Evolutionary conservation across 2,329 filamentous ascomycete genomes (phyloP).

Genomic region (Bipolaris zeicola): DNA sequence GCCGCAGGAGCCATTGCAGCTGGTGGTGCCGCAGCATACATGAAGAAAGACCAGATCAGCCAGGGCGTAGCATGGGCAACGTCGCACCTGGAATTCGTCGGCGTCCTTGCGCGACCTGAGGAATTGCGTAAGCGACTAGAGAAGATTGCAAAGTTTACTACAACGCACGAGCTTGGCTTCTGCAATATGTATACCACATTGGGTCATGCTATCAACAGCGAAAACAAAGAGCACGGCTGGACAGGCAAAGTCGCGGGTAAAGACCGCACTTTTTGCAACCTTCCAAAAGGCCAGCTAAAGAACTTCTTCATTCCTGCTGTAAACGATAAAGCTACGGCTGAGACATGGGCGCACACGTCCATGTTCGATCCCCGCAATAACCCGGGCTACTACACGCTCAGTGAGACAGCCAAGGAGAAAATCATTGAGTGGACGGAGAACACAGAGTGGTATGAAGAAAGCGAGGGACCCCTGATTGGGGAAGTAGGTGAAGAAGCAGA

Average conservation of each 20-base stretch:
- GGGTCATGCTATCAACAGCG: conserved; percentile 67
- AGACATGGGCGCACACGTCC: conserved; percentile 79
- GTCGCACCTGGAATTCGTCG: conserved; percentile 92
- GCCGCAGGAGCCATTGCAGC: conserved; percentile 80
- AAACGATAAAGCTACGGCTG: conserved; percentile 80
- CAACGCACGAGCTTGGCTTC: conserved; percentile 74
- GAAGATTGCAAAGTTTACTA: conserved; percentile 68
- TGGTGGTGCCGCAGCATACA: conserved; percentile 82
- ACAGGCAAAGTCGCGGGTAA: conserved; percentile 66
- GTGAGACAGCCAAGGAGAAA: conserved; percentile 67
- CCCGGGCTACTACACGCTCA: conserved; percentile 71
- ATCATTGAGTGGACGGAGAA: conserved; percentile 69
- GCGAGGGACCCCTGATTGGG: conserved; percentile 35
- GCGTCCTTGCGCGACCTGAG: conserved; percentile 81
- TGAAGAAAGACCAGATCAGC: conserved; percentile 79
- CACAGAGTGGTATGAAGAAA: conserved; percentile 67
- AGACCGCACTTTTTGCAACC: conserved; percentile 85
- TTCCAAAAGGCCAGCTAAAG: conserved; percentile 45
- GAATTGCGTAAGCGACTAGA: conserved; percentile 77
- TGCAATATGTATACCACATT: conserved; percentile 87
- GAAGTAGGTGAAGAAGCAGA: conserved; percentile 41
- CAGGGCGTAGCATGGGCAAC: conserved; percentile 81
- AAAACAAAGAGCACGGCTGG: conserved; percentile 43
- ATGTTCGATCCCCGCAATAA: conserved; percentile 77
- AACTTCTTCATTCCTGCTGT: conserved; percentile 53